phyloP scores from a whole-genome alignment of 768 basidiomycete genomes.

The Pholiota conissans region DNA sequence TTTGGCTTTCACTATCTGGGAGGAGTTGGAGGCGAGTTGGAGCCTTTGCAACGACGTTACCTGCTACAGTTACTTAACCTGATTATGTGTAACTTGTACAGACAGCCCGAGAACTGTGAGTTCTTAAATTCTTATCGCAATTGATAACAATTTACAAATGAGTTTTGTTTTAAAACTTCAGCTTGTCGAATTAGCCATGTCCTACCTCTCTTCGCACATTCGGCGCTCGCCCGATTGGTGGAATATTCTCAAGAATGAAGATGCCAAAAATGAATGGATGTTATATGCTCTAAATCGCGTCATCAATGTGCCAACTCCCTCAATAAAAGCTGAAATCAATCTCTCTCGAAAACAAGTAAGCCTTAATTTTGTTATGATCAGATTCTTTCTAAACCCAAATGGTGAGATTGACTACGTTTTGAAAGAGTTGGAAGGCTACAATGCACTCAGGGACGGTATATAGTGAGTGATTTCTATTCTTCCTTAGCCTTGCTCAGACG shows the following conservation, averaged over 20 bases:
- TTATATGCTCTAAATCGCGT: conserved; percentile 23
- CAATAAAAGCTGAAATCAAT: conserved; percentile 26
- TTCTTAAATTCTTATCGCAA: background rate
- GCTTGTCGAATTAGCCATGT: conserved; percentile 53
- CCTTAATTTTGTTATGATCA: background rate
- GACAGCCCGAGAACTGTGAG: conserved; percentile 51
- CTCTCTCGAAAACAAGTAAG: conserved; percentile 43
- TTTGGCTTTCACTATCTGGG: conserved; percentile 42
- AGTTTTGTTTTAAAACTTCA: conserved; percentile 15
- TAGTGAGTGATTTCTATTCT: conserved; percentile 37
- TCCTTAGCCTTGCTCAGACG: background rate
- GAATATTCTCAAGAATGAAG: conserved; percentile 26
- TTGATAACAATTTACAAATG: background rate
- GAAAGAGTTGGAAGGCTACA: conserved; percentile 49
- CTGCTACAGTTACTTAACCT: background rate
- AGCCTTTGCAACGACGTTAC: background rate
- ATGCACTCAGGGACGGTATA: conserved; percentile 35
- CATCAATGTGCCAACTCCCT: conserved; percentile 38
- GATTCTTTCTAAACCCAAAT: background rate
- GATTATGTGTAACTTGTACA: conserved; percentile 16
- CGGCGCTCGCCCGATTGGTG: conserved; percentile 43
- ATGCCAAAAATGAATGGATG: conserved; percentile 31
- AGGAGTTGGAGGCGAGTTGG: conserved; percentile 44
- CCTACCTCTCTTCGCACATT: conserved; percentile 42
- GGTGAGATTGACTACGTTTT: conserved; percentile 46